Evolutionary conservation across 2,329 filamentous ascomycete species (phyloP), one percentile per base, ranked within the genome.

Genomic region (Capronia epimyces): DNA sequence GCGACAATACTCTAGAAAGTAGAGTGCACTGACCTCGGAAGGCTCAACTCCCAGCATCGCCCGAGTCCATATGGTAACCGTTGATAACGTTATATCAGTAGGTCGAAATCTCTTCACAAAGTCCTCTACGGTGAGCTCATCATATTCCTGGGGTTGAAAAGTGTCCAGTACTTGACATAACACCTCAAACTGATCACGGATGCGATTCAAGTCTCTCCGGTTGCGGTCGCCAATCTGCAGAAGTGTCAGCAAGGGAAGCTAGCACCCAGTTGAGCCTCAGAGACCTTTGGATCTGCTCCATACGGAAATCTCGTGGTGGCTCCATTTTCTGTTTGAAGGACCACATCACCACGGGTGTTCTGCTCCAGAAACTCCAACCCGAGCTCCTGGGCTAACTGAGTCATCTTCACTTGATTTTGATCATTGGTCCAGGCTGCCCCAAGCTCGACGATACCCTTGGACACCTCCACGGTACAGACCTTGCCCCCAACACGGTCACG

Each of bases 361-460:
- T 81, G 77, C 58, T 69, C 67, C 6, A 76, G 65, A 0, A 74
- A 52, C 20, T 76, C 70, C 0, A 73, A 57, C 0, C 69, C 68
- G 34, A 67, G 65, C 15, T 52, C 45, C 46, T 63, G 44, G 1
- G 55, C 57, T 31, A 63, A 58, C 2, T 60, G 64, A 51, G 63
- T 72, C 45, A 80, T 71, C 2, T 64, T 65, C 20, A 58, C 64
- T 55, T 82, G 79, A 42, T 72, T 77, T 1, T 65, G 71, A 43
- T 80, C 74, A 55, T 82, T 82, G 54, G 81, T 74, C 80, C 79
- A 82, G 0, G 76, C 77, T 0, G 76, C 79, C 2, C 79, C 79
- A 0, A 80, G 59, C 18, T 82, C 79, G 6, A 74, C 67, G 12
- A 56, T 53, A 10, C 56, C 56, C 8, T 52, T 49, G 12, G 53